Percentiles rank a stretch among this genome's conserved stretches.
Evolutionary conservation across 1,284 basidiomycete species (phyloP).

Genomic region (Rhodotorula sp.): DNA sequence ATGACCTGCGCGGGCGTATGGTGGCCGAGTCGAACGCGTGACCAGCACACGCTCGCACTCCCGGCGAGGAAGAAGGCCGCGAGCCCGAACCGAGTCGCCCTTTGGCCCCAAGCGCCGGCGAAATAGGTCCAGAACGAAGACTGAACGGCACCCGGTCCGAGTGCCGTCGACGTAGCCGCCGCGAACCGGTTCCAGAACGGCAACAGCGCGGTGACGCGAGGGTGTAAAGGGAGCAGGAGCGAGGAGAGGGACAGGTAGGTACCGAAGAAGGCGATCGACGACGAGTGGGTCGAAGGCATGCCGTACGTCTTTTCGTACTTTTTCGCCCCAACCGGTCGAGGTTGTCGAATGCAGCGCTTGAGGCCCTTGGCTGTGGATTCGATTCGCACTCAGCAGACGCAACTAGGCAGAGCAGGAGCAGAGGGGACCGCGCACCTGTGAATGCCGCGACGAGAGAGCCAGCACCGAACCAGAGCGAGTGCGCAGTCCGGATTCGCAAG

Average conservation of each 20-base stretch:
- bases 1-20: slow-evolving; percentile 46
- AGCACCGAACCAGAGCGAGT: slow-evolving; percentile 43
- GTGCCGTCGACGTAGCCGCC: slow-evolving; percentile 1
- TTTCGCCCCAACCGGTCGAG: slow-evolving; percentile 43
- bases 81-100: slow-evolving; percentile 26
- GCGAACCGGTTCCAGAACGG: slow-evolving; percentile 24
- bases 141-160: slow-evolving; percentile 21
- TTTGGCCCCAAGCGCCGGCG: slow-evolving; percentile 24
- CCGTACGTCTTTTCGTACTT: slow-evolving; percentile 43
- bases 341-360: slow-evolving; percentile 45
- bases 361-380: slow-evolving; percentile 44
- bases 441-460: slow-evolving; percentile 45
- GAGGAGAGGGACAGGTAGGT: slow-evolving; percentile 45
- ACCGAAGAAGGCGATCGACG: slow-evolving; percentile 46
- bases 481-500: slow-evolving; percentile 44
- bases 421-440: slow-evolving; percentile 31
- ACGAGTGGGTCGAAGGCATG: slow-evolving; percentile 49
- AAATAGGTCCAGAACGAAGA: slow-evolving; percentile 17
- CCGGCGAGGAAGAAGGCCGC: slow-evolving; percentile 36
- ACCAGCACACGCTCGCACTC: slow-evolving; percentile 44
- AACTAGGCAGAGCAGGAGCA: background rate
- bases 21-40: slow-evolving; percentile 44
- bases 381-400: background rate
- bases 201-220: slow-evolving; percentile 37
- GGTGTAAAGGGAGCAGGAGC: slow-evolving; percentile 42